Conservation (phyloP, 306 rosid species). For the Aeschynomene evenia region DNA sequence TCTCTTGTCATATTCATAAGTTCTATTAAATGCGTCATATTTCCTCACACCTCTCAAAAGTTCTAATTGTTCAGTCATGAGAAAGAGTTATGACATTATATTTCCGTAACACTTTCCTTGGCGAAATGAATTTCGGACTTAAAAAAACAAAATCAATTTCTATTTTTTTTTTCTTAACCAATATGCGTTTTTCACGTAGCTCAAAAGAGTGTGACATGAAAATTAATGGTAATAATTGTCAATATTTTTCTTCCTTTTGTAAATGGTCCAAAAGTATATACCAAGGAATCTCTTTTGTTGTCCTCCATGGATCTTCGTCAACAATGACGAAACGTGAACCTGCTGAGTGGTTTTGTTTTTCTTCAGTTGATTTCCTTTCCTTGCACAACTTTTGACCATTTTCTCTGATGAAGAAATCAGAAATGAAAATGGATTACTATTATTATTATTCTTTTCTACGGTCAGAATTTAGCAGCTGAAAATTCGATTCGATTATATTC, state of each 20-base stretch:
- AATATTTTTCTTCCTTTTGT: neutral
- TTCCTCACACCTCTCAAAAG: too few relatives aligned
- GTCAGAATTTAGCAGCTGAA: constrained; percentile 7
- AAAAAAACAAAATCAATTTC: too few relatives aligned
- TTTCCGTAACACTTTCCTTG: neutral
- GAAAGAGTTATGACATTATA: neutral
- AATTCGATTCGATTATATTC: constrained; percentile 2
- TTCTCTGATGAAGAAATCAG: neutral
- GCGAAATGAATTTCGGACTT: neutral
- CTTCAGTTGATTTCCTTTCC: neutral
- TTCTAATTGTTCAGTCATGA: neutral
- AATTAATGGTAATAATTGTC: neutral
- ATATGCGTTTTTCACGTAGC: neutral
- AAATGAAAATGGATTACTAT: neutral
- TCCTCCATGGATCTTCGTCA: neutral
- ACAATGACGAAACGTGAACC: neutral
- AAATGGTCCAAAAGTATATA: neutral
- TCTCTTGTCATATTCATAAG: too few relatives aligned
- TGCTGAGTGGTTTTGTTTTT: neutral
- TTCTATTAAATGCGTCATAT: too few relatives aligned
- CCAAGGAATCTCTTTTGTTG: neutral
- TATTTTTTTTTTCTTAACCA: too few relatives aligned
- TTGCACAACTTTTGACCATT: neutral
- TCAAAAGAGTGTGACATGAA: neutral
- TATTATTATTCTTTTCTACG: neutral